These are phyloP conservation scores for Linnemannia hyalina DNA, from an alignment of 192 early-diverging fungal species.

Conservation along the genomic window DNA sequence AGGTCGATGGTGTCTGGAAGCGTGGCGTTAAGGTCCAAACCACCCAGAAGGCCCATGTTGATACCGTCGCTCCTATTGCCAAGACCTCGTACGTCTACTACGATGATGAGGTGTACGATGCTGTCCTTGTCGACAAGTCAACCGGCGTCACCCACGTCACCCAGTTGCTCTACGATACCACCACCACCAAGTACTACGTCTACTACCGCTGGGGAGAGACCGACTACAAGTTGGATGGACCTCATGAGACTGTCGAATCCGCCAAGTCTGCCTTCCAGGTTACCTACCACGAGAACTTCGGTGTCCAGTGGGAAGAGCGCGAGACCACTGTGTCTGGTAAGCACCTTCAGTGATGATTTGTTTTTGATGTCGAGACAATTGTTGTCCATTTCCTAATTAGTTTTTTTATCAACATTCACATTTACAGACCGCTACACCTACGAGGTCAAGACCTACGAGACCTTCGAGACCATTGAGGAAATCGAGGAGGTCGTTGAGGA, in stretches of 20 bases:
- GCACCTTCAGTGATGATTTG: background rate
- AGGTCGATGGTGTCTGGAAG: slow-evolving; percentile 39
- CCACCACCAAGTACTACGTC: slow-evolving; percentile 18
- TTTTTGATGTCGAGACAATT: too few relatives aligned
- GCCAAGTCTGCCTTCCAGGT: slow-evolving; percentile 12
- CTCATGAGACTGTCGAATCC: slow-evolving; percentile 17
- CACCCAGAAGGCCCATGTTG: slow-evolving; percentile 28
- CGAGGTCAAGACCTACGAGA: slow-evolving; percentile 27
- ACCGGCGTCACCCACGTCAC: slow-evolving; percentile 23
- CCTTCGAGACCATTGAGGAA: slow-evolving; percentile 8
- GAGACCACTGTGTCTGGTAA: slow-evolving; percentile 5
- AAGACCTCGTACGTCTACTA: slow-evolving; percentile 26
- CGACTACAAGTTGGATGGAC: slow-evolving; percentile 19
- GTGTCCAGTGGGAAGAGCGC: slow-evolving; percentile 15
- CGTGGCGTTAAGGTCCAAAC: slow-evolving; percentile 17
- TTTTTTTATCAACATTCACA: too few relatives aligned
- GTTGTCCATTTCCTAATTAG: too few relatives aligned
- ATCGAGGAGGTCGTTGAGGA: slow-evolving; percentile 18
- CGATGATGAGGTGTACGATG: slow-evolving; percentile 40
- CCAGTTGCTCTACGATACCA: slow-evolving; percentile 13
- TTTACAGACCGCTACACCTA: background rate
- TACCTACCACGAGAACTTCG: slow-evolving; percentile 16
- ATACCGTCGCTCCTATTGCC: slow-evolving; percentile 13
- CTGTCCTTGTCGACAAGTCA: slow-evolving; percentile 7
- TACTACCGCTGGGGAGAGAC: slow-evolving; percentile 23